These are phyloP conservation scores for Grigorovia transvaalensis DNA, from an alignment of 805 yeast genomes.

Conservation along the genomic window DNA sequence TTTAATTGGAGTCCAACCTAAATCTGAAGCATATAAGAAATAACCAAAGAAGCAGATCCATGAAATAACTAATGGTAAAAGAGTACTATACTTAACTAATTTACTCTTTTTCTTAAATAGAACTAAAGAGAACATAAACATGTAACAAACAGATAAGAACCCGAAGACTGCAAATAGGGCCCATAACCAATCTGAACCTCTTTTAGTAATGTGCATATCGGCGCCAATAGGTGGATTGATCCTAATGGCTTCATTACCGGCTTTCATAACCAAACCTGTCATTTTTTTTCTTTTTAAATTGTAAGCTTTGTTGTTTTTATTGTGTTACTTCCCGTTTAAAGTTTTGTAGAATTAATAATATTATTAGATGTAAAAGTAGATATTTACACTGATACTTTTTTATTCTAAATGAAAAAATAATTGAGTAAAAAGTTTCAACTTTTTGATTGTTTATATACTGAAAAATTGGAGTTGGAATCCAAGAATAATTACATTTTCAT, in stretches of 20 bases:
- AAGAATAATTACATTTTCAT: too few relatives aligned
- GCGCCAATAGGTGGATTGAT: slow-evolving; percentile 36
- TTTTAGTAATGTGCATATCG: slow-evolving; percentile 44
- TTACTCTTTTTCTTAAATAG: neutral
- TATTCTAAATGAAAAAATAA: too few relatives aligned
- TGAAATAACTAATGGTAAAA: slow-evolving; percentile 36
- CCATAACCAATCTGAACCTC: slow-evolving; percentile 66
- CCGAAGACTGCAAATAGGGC: slow-evolving; percentile 45
- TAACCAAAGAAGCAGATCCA: slow-evolving; percentile 28
- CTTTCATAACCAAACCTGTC: neutral
- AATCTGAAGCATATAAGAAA: slow-evolving; percentile 48
- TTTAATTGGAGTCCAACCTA: slow-evolving; percentile 43
- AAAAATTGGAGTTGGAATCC: too few relatives aligned
- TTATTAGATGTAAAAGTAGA: too few relatives aligned
- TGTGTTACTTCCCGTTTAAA: neutral
- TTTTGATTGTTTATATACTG: too few relatives aligned
- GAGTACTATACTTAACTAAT: slow-evolving; percentile 26
- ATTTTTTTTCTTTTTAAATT: neutral
- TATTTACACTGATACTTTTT: too few relatives aligned
- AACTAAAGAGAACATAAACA: slow-evolving; percentile 13
- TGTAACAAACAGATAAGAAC: slow-evolving; percentile 22
- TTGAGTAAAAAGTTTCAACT: too few relatives aligned
- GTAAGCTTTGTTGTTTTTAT: neutral
- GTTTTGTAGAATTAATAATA: too few relatives aligned
- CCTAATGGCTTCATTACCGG: slow-evolving; percentile 31